Conservation (phyloP, 768 basidiomycete species). For the Leucocoprinus leucothites region DNA sequence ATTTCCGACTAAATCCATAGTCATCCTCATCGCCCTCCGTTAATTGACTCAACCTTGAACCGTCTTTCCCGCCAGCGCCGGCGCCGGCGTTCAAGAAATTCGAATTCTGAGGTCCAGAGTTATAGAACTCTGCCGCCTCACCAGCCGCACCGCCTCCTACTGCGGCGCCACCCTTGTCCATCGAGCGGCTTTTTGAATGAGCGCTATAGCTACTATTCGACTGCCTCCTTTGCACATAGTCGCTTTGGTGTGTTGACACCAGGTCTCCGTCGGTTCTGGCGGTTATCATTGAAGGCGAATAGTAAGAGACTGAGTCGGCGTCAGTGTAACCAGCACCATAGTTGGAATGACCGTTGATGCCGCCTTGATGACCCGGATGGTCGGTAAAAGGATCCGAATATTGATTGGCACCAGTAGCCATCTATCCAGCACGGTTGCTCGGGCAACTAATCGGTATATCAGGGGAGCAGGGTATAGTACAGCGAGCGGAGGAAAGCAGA, state of each 20-base stretch:
- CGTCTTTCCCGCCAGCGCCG: slow-evolving; percentile 1
- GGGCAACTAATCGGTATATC: not conserved
- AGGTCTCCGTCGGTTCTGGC: not conserved
- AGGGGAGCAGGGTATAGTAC: no score
- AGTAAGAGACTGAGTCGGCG: not conserved
- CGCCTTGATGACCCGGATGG: not conserved
- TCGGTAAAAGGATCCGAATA: slow-evolving; percentile 11
- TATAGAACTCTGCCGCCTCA: slow-evolving; percentile 7
- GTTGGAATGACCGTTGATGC: not conserved
- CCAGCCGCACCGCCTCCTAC: not conserved
- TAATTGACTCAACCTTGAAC: not conserved
- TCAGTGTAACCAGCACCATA: not conserved
- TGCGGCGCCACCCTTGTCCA: not conserved
- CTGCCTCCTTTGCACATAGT: slow-evolving; percentile 1
- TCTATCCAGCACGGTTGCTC: not conserved
- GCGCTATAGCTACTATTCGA: not conserved
- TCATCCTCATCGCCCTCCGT: not conserved
- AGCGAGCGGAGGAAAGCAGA: not conserved
- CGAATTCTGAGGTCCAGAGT: not conserved
- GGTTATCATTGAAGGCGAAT: not conserved
- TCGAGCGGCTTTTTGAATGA: not conserved
- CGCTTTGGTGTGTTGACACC: not conserved
- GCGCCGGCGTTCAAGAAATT: slow-evolving; percentile 1
- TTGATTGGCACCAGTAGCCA: not conserved
- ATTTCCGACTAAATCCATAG: not conserved